These are phyloP conservation scores for Arthrinium phaeospermum DNA, from an alignment of 2,329 filamentous ascomycete species.

Conservation along the genomic window DNA sequence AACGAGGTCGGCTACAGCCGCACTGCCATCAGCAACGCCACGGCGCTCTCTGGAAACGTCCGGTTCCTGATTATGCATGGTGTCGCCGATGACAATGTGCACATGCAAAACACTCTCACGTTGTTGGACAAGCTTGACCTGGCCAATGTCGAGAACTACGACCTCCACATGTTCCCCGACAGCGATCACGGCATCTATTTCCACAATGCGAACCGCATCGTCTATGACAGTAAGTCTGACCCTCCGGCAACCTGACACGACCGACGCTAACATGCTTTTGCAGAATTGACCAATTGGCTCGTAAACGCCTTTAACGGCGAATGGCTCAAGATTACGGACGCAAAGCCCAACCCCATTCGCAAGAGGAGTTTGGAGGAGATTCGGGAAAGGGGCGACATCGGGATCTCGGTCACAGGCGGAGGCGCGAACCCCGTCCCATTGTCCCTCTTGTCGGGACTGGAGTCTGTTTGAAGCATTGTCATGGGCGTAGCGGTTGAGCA, in stretches of 20 bases:
- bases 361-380: slow-evolving; percentile 29
- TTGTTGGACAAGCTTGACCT: slow-evolving; percentile 87
- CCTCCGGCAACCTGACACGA: slow-evolving; percentile 9
- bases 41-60: slow-evolving; percentile 75
- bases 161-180: slow-evolving; percentile 95
- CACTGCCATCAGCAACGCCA: slow-evolving; percentile 75
- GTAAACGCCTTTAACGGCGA: slow-evolving; percentile 98
- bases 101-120: slow-evolving; percentile 91
- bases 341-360: slow-evolving; percentile 48
- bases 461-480: slow-evolving; percentile 3
- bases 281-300: slow-evolving; percentile 86
- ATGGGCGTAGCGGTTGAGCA: background rate
- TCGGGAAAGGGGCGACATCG: slow-evolving; percentile 27
- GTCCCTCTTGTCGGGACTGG: slow-evolving; percentile 6
- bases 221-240: slow-evolving; percentile 82
- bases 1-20: slow-evolving; percentile 80
- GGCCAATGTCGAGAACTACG: slow-evolving; percentile 86
- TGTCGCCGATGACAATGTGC: slow-evolving; percentile 95
- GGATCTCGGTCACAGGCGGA: slow-evolving; percentile 4
- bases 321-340: slow-evolving; percentile 70
- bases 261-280: slow-evolving; percentile 38
- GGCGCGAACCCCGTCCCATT: background rate
- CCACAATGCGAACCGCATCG: slow-evolving; percentile 88
- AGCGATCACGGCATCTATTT: slow-evolving; percentile 95
- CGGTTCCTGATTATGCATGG: slow-evolving; percentile 97